These are phyloP conservation scores for Cryptococcus jaspeensis DNA, from an alignment of 1,284 basidiomycete species.

Conservation along the genomic window DNA sequence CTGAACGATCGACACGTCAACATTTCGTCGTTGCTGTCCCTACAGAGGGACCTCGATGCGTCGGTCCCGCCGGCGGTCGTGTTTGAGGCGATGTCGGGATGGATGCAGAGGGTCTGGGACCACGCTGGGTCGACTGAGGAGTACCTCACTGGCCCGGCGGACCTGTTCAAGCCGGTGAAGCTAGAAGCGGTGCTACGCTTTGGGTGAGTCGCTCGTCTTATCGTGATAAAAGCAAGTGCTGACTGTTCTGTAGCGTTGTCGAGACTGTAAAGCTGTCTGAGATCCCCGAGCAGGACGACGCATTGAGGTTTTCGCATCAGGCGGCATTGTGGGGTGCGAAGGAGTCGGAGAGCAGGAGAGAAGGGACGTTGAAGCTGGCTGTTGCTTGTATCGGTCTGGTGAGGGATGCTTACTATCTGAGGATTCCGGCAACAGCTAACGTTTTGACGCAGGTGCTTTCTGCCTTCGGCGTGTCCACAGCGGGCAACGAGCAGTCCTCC, in stretches of 20 bases:
- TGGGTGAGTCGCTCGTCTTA: constrained; percentile 17
- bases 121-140: constrained; percentile 1
- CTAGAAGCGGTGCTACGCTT: constrained; percentile 28
- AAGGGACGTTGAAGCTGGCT: constrained; percentile 16
- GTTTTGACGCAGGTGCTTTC: constrained; percentile 16
- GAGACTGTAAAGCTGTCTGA: constrained; percentile 27
- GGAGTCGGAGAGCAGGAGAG: constrained; percentile 7
- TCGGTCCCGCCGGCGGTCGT: constrained; percentile 1
- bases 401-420: background rate
- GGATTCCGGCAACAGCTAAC: background rate
- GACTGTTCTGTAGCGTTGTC: constrained; percentile 19
- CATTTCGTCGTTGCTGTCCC: constrained; percentile 4
- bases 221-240: background rate
- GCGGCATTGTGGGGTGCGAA: constrained; percentile 25
- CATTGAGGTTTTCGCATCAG: constrained; percentile 29
- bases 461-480: constrained; percentile 17
- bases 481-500: background rate
- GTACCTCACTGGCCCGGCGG: constrained; percentile 21
- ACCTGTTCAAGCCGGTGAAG: constrained; percentile 32
- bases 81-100: constrained; percentile 20
- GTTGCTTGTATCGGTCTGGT: constrained; percentile 19
- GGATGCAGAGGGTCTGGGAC: constrained; percentile 33
- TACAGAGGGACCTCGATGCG: constrained; percentile 1
- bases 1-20: constrained; percentile 8
- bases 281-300: constrained; percentile 35